Conservation (phyloP, 73 alveolate species). For the Breviolum minutum region DNA sequence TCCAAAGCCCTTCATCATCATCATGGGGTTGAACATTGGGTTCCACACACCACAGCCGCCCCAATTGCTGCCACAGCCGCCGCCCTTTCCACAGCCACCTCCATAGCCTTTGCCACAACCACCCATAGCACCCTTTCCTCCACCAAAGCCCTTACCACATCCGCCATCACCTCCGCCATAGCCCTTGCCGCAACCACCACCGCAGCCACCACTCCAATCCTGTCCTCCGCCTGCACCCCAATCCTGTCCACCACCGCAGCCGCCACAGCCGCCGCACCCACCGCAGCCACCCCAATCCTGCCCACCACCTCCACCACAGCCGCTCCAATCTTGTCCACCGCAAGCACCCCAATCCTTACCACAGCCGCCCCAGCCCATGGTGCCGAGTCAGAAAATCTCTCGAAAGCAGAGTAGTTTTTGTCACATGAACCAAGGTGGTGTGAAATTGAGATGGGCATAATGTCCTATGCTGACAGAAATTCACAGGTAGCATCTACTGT, state of each 20-base stretch:
- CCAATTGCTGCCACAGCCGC: slow-evolving; percentile 63
- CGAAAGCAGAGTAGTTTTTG: too few relatives aligned
- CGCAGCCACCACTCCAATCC: neutral
- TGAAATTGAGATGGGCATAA: too few relatives aligned
- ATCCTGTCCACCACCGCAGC: neutral
- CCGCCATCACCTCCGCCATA: slow-evolving; percentile 21
- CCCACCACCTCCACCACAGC: slow-evolving; percentile 12
- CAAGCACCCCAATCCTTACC: slow-evolving; percentile 69
- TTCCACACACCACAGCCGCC: slow-evolving; percentile 73
- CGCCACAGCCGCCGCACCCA: neutral
- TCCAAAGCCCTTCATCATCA: slow-evolving; percentile 14
- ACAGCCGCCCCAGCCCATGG: slow-evolving; percentile 95
- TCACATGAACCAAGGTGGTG: too few relatives aligned
- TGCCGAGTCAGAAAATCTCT: too few relatives aligned
- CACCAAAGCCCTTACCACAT: slow-evolving; percentile 5
- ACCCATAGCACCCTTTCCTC: slow-evolving; percentile 2
- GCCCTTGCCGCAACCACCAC: neutral
- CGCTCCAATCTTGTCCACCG: neutral
- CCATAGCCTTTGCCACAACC: slow-evolving; percentile 41
- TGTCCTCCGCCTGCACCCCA: neutral
- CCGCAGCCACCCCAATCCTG: neutral
- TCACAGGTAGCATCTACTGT: too few relatives aligned
- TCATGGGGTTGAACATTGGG: slow-evolving; percentile 69
- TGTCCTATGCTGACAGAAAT: too few relatives aligned
- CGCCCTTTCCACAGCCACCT: slow-evolving; percentile 69